Conservation (phyloP, 202 grass and related monocot species). For the Eragrostis tef region DNA sequence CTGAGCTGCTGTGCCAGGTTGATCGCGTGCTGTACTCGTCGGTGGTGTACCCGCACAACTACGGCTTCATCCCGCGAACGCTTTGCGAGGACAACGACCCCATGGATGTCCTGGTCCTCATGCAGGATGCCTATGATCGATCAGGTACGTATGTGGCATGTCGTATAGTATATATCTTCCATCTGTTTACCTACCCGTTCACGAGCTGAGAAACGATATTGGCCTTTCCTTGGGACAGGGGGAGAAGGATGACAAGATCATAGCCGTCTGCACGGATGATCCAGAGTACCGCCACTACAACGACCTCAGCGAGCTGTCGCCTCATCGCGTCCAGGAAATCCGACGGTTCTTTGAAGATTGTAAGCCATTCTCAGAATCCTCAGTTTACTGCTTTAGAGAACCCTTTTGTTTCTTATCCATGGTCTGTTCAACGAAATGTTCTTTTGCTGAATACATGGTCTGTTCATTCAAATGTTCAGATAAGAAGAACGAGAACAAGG, state of each 20-base stretch:
- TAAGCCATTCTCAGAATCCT: constrained; percentile 39
- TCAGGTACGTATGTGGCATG: constrained; percentile 42
- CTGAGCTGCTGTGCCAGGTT: constrained; percentile 35
- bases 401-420: background rate
- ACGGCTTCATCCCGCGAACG: constrained; percentile 72
- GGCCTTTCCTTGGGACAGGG: constrained; percentile 29
- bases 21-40: constrained; percentile 70
- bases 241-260: constrained; percentile 76
- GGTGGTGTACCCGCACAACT: constrained; percentile 73
- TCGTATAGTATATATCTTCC: background rate
- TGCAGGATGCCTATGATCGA: constrained; percentile 79
- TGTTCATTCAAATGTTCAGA: constrained; percentile 49
- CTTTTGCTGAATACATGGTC: background rate
- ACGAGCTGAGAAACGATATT: background rate
- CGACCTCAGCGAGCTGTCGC: constrained; percentile 69
- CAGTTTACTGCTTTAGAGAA: background rate
- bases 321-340: constrained; percentile 73
- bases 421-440: constrained; percentile 6
- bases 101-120: constrained; percentile 72
- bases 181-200: background rate
- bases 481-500: constrained; percentile 87
- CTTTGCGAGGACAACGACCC: constrained; percentile 78
- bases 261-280: constrained; percentile 72
- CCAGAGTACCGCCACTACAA: constrained; percentile 71
- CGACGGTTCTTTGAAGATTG: constrained; percentile 78